Conservation (phyloP, 768 basidiomycete species). For the Suillus sp. region DNA sequence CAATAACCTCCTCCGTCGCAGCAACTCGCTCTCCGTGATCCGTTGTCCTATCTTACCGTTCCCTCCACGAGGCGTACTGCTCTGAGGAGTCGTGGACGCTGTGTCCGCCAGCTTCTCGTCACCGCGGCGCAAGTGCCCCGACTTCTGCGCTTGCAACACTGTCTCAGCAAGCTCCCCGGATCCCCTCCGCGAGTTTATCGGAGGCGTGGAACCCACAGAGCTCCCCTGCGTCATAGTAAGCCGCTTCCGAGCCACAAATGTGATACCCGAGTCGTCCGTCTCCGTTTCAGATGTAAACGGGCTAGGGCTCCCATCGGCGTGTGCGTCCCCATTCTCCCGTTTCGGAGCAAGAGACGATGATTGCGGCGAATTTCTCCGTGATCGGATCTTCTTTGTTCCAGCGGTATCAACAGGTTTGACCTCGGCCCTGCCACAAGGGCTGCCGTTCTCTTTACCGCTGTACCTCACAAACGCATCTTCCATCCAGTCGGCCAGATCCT, state of each 20-base stretch:
- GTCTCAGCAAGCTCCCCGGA: conserved; percentile 25
- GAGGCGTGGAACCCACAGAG: conserved; percentile 29
- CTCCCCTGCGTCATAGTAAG: conserved; percentile 19
- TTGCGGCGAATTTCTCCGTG: conserved; percentile 27
- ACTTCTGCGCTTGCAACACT: conserved; percentile 18
- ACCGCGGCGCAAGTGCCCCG: background rate
- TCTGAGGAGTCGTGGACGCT: conserved; percentile 20
- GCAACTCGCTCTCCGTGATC: conserved; percentile 77
- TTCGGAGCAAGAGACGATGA: conserved; percentile 25
- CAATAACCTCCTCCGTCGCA: conserved; percentile 75
- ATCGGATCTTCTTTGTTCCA: conserved; percentile 28
- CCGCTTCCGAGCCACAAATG: conserved; percentile 64
- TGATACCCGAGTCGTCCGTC: conserved; percentile 70
- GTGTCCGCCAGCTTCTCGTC: conserved; percentile 1
- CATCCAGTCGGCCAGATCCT: conserved; percentile 91
- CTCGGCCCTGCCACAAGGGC: conserved; percentile 11
- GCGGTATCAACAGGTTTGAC: conserved; percentile 21
- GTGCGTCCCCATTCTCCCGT: conserved; percentile 11
- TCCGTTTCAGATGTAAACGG: conserved; percentile 56
- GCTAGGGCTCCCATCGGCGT: conserved; percentile 24
- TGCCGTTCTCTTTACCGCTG: conserved; percentile 31
- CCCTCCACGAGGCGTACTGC: conserved; percentile 29
- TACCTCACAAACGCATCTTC: conserved; percentile 63
- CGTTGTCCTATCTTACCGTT: conserved; percentile 60
- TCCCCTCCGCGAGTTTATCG: conserved; percentile 20